A percentile compares a stretch with the other conserved stretches of the same genome.
Conservation (phyloP, 768 basidiomycete genomes). For the Termitomyces heimii region DNA sequence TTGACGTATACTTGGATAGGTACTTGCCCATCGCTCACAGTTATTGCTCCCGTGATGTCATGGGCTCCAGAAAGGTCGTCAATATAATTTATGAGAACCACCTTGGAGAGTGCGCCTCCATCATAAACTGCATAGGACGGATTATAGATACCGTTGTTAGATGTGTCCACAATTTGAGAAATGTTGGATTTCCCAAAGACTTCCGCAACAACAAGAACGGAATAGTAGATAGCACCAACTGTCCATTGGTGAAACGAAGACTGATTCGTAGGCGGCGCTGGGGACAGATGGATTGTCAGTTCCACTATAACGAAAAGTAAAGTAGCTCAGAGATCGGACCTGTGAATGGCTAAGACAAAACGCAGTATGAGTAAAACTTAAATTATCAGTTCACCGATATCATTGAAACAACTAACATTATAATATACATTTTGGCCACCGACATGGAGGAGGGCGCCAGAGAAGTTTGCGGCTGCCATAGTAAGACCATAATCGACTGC, state of each 20-base stretch:
- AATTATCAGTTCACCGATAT: background rate
- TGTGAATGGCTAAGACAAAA: slow-evolving; percentile 48
- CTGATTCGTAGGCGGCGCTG: slow-evolving; percentile 47
- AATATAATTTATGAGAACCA: slow-evolving; percentile 72
- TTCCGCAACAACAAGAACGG: slow-evolving; percentile 66
- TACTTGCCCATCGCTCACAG: slow-evolving; percentile 36
- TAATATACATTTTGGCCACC: slow-evolving; percentile 67
- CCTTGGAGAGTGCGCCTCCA: slow-evolving; percentile 50
- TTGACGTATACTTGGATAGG: slow-evolving; percentile 53
- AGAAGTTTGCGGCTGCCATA: slow-evolving; percentile 55
- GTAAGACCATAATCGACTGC: slow-evolving; percentile 57
- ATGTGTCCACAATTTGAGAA: slow-evolving; percentile 65
- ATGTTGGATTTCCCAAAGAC: slow-evolving; percentile 56
- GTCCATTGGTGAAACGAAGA: slow-evolving; percentile 63
- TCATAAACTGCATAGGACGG: slow-evolving; percentile 77
- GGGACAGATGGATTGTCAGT: background rate
- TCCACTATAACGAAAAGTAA: background rate
- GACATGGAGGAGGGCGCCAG: slow-evolving; percentile 48
- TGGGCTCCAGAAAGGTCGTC: slow-evolving; percentile 52
- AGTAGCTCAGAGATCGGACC: slow-evolving; percentile 23
- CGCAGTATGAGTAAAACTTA: slow-evolving; percentile 16
- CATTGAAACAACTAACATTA: slow-evolving; percentile 38
- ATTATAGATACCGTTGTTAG: slow-evolving; percentile 44
- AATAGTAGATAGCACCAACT: slow-evolving; percentile 69
- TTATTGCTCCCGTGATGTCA: slow-evolving; percentile 47